Evolutionary conservation across 345 rosid species (phyloP).

Genomic region (Alliaria petiolata): DNA sequence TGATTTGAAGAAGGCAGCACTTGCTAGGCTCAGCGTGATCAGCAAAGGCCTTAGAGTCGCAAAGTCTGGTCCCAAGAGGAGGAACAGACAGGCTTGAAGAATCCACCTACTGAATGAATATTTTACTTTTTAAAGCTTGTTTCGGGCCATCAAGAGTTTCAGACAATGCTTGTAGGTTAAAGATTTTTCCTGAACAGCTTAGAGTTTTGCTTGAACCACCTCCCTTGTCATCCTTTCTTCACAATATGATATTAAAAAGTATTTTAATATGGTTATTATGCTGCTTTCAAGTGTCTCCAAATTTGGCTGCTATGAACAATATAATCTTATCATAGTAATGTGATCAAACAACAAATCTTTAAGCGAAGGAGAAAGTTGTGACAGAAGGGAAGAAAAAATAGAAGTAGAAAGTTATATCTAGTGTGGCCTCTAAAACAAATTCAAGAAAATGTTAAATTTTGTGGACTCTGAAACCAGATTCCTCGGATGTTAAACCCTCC

Average conservation of each 20-base stretch:
- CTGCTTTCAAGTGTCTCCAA: not conserved
- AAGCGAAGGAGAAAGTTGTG: no score
- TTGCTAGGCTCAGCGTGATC: conserved; percentile 61
- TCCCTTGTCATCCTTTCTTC: not conserved
- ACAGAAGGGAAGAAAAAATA: no score
- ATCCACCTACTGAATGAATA: not conserved
- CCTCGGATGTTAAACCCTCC: conserved; percentile 67
- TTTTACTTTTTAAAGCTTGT: not conserved
- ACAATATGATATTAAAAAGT: not conserved
- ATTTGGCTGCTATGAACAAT: no score
- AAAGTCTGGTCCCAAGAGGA: conserved; percentile 65
- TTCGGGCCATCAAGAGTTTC: not conserved
- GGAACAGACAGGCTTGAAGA: conserved; percentile 49
- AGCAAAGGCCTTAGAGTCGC: conserved; percentile 60
- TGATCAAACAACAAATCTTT: no score
- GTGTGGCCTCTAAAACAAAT: conserved; percentile 47
- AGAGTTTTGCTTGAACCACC: conserved; percentile 15
- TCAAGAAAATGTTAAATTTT: conserved; percentile 40
- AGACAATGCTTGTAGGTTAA: conserved; percentile 24
- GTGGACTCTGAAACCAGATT: conserved; percentile 64
- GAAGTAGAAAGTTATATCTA: not conserved
- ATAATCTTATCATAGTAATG: not conserved
- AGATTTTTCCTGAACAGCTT: conserved; percentile 9
- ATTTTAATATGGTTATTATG: no score
- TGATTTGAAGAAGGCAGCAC: conserved; percentile 68